Evolutionary conservation across 1,284 basidiomycete genomes (phyloP), one percentile per base, ranked within the genome.

Genomic region (Ceratobasidium sp.): DNA sequence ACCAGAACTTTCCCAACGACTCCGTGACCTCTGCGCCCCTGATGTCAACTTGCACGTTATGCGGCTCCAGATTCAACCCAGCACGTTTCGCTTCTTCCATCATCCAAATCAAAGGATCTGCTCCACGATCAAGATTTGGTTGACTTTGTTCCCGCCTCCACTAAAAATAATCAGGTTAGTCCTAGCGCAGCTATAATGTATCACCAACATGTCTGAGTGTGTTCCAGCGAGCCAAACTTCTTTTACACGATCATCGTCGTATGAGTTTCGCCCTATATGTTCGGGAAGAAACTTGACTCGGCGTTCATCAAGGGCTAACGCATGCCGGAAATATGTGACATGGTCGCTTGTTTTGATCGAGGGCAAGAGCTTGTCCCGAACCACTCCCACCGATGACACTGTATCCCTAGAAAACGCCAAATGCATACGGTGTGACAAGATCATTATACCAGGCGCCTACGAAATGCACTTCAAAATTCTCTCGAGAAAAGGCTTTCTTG

Each of bases 271-370:
- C 8, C 6, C 5, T 7, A 75, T 79, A 63, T 83, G 83, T 67
- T 86, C 85, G 0, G 84, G 84, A 75, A 83, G 80, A 75, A 86
- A 86, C 67, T 85, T 85, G 51, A 84, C 75, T 9, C 83, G 82
- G 27, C 78, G 79, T 74, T 85, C 84, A 64, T 86, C 84, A 11
- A 85, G 81, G n/a, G 83, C 82, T 15, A 85, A 81, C 0, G 84
- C 84, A 45, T 86, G 85, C 17, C 85, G 81, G 69, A 85, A 84
- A 71, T 79, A 79, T 48, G 82, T 84, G 17, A 82, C 78, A 72
- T 83, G 79, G 3, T 78, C 75, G 73, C 77, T 75, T 0, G 74
- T 75, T 27, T 76, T 76, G 19, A 79, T 79, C 1, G 60, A 76
- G 0, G 80, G 83, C 11, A 84, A 56, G 15, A 72, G 78, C 29